Evolutionary conservation across 2,329 filamentous ascomycete species (phyloP), one percentile per base, ranked within the genome.

Genomic region (Coleophoma cylindrospora): DNA sequence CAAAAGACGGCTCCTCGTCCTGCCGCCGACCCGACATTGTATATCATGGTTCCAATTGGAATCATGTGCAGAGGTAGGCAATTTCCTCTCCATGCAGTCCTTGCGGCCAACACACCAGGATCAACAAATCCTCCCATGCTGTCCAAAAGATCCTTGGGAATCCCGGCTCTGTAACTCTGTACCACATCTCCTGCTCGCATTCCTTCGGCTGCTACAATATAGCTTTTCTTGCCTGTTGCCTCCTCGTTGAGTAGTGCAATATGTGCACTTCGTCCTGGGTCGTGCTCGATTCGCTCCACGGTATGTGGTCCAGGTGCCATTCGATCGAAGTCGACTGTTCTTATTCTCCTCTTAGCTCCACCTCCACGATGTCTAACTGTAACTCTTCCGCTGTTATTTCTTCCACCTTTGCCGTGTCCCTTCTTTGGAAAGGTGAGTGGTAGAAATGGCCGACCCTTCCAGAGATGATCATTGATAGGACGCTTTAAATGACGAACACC

Each of bases 61-160:
- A 99, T 88, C 85, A 99, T 94, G 70, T 95, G 89, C 66, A 99
- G 76, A 13, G 94, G 94, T 59, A 99, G 72, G 67, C 94, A 99
- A 70, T 99, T 99, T 49, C 94, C 94, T 63, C 90, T 81, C 74
- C 91, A 91, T 1, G 91, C 91, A 21, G 95, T 99, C 74, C 89
- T 94, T 32, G 94, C 89, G 8, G 95, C 94, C 54, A 99, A 74
- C 68, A 99, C 89, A 86, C 95, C 95, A 11, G 92, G 91, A 76
- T 99, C 94, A 46, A 96, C 80, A 40, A 86, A 74, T 60, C 94
- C 92, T 54, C 94, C 94, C 91, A 99, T 97, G 65, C 85, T 91
- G 46, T 87, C 84, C 62, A 96, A 79, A 50, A 99, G 74, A 56
- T 94, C 87, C 56, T 87, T 77, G 1, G 95, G 94, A 52, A 99